phyloP scores from a whole-genome alignment of 768 basidiomycete species.

The Rhizopogon vinicolor region DNA sequence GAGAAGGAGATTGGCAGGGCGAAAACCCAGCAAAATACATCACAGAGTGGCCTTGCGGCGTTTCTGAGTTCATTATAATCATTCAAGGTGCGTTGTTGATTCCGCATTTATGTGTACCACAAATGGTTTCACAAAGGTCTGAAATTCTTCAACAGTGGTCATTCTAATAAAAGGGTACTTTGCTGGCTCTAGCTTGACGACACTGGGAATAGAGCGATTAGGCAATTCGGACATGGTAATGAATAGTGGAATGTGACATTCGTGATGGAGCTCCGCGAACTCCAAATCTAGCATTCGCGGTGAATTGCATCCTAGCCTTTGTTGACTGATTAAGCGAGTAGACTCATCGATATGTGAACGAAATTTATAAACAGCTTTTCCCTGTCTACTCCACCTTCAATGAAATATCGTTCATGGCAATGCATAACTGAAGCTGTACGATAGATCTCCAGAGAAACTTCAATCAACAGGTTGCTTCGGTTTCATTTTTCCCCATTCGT shows the following conservation, averaged over 20 bases:
- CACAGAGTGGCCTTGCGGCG: constrained; percentile 42
- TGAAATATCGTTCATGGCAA: too few species aligned
- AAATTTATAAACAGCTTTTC: too few species aligned
- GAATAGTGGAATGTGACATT: constrained; percentile 29
- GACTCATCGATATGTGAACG: not conserved
- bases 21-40: constrained; percentile 15
- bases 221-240: constrained; percentile 61
- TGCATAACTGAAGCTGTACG: too few species aligned
- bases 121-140: not conserved
- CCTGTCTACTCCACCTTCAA: too few species aligned
- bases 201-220: constrained; percentile 37
- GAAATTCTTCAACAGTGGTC: not conserved
- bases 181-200: not conserved
- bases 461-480: too few species aligned
- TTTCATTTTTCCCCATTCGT: too few species aligned
- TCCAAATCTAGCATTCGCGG: not conserved
- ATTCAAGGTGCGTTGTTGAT: not conserved
- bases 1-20: constrained; percentile 31
- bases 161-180: not conserved
- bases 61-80: constrained; percentile 42
- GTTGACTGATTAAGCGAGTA: not conserved
- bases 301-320: not conserved
- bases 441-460: too few species aligned
- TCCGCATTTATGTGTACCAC: too few species aligned
- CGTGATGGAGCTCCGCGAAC: too few species aligned